A percentile compares a stretch with the other conserved stretches of the same genome.
Conservation (phyloP, 2,329 filamentous ascomycete species). For the Teratosphaeria zuluensis region DNA sequence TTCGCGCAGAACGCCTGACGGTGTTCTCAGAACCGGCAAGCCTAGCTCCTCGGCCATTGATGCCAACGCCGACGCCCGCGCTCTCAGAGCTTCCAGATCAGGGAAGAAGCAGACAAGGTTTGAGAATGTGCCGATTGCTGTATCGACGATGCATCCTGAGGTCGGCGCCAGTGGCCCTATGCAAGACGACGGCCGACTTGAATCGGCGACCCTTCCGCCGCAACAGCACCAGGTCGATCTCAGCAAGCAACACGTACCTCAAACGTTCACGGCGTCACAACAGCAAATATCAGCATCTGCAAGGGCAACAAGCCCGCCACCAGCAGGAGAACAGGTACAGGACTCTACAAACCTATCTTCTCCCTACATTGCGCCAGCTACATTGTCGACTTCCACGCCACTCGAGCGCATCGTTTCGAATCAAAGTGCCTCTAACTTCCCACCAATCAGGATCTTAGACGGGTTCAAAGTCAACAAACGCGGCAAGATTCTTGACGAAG, state of each 20-base stretch:
- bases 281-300: background rate
- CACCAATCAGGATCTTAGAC: conserved; percentile 36
- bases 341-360: background rate
- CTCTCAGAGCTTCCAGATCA: background rate
- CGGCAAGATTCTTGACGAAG: conserved; percentile 39
- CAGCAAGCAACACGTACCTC: background rate
- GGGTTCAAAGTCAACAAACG: conserved; percentile 48
- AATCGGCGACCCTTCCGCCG: conserved; percentile 1
- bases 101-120: conserved; percentile 1
- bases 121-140: background rate
- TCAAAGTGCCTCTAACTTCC: conserved; percentile 9
- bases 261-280: background rate
- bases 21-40: conserved; percentile 5
- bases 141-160: background rate
- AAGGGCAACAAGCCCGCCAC: background rate
- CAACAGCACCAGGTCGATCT: background rate
- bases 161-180: background rate
- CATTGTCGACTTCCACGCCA: background rate
- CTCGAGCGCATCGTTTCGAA: conserved; percentile 4
- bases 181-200: background rate
- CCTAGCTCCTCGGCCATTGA: background rate
- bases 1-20: conserved; percentile 4
- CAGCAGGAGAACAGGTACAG: background rate
- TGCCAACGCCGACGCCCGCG: background rate
- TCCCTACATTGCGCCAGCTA: background rate